These are phyloP conservation scores for Diaporthe amygdali DNA, from an alignment of 2,329 filamentous ascomycete genomes.

Conservation along the genomic window DNA sequence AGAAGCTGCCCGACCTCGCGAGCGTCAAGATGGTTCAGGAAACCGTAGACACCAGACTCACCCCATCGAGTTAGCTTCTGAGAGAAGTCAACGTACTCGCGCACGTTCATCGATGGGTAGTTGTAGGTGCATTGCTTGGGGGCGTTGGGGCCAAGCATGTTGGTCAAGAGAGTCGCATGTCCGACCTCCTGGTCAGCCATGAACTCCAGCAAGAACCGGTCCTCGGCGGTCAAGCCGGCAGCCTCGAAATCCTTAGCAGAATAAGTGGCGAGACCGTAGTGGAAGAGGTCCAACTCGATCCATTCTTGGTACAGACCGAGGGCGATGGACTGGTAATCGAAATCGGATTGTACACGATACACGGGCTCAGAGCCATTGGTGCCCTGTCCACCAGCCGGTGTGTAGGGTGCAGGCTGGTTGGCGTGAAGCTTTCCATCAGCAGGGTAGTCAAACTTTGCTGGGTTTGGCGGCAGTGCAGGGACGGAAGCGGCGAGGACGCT, in stretches of 20 bases:
- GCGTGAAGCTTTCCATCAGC: conserved; percentile 71
- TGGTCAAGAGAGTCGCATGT: conserved; percentile 77
- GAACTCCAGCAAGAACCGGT: conserved; percentile 73
- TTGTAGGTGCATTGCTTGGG: conserved; percentile 81
- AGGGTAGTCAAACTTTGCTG: conserved; percentile 72
- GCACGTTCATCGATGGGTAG: conserved; percentile 77
- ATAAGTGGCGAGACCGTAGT: conserved; percentile 74
- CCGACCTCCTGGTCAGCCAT: conserved; percentile 81
- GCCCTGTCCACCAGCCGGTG: conserved; percentile 74
- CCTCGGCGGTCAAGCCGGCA: conserved; percentile 71
- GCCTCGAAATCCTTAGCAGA: conserved; percentile 71
- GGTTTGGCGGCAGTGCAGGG: conserved; percentile 59
- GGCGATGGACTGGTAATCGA: conserved; percentile 80
- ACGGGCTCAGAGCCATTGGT: conserved; percentile 79
- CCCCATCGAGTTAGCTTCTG: conserved; percentile 86
- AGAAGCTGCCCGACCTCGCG: conserved; percentile 76
- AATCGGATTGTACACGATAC: conserved; percentile 80
- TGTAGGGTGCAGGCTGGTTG: conserved; percentile 74
- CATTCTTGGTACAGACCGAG: conserved; percentile 82
- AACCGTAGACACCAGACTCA: conserved; percentile 81
- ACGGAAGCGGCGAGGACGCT: conserved; percentile 63
- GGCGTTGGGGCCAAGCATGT: conserved; percentile 75
- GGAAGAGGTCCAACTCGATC: conserved; percentile 85
- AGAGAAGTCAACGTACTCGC: conserved; percentile 82
- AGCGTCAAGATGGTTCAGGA: conserved; percentile 78